phyloP scores from a whole-genome alignment of 371 early-diverging fungal species.

The Mortierella sp. region DNA sequence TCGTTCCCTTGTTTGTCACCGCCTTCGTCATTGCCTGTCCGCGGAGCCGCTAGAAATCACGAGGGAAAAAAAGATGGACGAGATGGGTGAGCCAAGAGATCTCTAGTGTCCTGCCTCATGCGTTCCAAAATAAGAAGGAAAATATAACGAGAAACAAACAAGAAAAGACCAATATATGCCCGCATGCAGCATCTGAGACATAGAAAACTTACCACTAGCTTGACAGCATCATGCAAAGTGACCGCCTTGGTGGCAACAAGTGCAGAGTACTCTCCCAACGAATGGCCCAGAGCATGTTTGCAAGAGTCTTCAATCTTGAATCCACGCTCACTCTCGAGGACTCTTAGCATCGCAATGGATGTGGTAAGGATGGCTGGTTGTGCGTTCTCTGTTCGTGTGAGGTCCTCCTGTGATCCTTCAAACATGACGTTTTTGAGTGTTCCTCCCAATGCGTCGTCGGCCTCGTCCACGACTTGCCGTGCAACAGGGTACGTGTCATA shows the following conservation, averaged over 20 bases:
- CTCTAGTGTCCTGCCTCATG: not conserved
- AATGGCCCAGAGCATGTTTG: slow-evolving; percentile 91
- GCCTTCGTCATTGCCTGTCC: slow-evolving; percentile 92
- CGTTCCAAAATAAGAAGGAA: not conserved
- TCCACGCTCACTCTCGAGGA: slow-evolving; percentile 87
- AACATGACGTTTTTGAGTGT: slow-evolving; percentile 85
- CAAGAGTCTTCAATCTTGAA: slow-evolving; percentile 82
- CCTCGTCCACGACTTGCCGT: slow-evolving; percentile 89
- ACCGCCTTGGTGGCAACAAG: slow-evolving; percentile 86
- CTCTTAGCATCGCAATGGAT: slow-evolving; percentile 90
- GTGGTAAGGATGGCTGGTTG: slow-evolving; percentile 96
- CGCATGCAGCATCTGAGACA: slow-evolving; percentile 7
- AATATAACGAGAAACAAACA: not conserved
- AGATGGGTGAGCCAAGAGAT: not conserved
- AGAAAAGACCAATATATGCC: not conserved
- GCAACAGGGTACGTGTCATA: slow-evolving; percentile 83
- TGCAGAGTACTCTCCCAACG: slow-evolving; percentile 96
- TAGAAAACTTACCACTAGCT: slow-evolving; percentile 77
- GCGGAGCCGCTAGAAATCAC: slow-evolving; percentile 70
- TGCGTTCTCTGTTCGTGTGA: slow-evolving; percentile 91
- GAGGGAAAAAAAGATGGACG: not conserved
- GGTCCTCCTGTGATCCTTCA: slow-evolving; percentile 78
- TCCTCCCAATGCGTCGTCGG: slow-evolving; percentile 85
- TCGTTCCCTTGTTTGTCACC: slow-evolving; percentile 75
- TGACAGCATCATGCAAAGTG: slow-evolving; percentile 85